These are phyloP conservation scores for Globisporangium rhizosaccharum DNA, from an alignment of 352 stramenopile genomes.

Conservation along the genomic window DNA sequence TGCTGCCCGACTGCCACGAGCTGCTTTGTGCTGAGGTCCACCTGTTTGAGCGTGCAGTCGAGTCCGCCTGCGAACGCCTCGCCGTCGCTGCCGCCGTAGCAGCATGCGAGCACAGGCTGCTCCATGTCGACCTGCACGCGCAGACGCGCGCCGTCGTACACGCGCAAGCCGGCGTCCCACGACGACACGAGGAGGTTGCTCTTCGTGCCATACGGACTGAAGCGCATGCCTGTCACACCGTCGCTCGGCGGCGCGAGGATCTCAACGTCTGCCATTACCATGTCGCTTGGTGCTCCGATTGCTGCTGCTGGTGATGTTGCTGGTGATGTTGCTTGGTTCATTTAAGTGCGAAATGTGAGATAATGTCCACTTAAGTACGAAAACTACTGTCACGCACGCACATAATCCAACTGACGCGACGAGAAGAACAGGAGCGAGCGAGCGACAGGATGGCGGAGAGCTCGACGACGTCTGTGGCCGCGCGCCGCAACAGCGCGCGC, in stretches of 20 bases:
- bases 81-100: constrained; percentile 48
- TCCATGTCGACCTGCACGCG: constrained; percentile 64
- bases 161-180: constrained; percentile 68
- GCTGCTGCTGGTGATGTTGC: background rate
- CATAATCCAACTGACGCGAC: background rate
- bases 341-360: too few species aligned
- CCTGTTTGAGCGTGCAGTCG: constrained; percentile 51
- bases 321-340: too few species aligned
- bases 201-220: constrained; percentile 38
- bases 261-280: constrained; percentile 31
- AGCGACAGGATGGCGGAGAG: background rate
- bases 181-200: constrained; percentile 66
- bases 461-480: background rate
- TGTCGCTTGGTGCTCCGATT: constrained; percentile 3
- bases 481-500: constrained; percentile 4
- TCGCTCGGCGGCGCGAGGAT: constrained; percentile 74
- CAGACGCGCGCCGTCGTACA: constrained; percentile 60
- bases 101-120: constrained; percentile 60
- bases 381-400: background rate
- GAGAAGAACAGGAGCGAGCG: background rate
- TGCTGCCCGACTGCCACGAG: constrained; percentile 33
- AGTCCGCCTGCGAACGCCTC: constrained; percentile 75
- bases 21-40: constrained; percentile 49
- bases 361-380: too few species aligned
- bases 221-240: constrained; percentile 79